Base-by-base conservation (phyloP, 2,329 filamentous ascomycete species). In the Blumeriella jaapii region DNA sequence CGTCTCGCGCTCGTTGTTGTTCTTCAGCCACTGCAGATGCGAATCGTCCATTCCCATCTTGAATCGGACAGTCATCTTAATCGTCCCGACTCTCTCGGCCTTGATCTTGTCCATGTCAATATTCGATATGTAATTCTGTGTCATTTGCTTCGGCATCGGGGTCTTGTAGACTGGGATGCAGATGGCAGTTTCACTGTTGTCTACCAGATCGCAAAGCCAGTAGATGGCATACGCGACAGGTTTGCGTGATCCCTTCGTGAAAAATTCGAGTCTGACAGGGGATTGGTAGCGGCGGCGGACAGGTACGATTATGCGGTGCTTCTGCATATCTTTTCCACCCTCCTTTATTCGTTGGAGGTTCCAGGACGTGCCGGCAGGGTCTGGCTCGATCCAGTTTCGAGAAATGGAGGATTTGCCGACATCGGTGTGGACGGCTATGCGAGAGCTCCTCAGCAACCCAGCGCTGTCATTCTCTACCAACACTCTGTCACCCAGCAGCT, bases 21-120 rank as follows among this genome's bases (percentile, higher is more conserved):
- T 39, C 20, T 40, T 41, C 11, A 46, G 19, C 43, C 43, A 46
- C 23, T 46, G 43, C 2, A 34, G 13, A 14, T 46, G 43, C 8
- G 36, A 34, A 13, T 42, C 29, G 24, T 46, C 43, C 43, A 46
- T 43, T 7, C 43, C 43, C 40, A 43, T 43, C 36, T 46, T 46
- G 31, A 46, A 46, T 1, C 43, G 18, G 3, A 41, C 36, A 1
- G 32, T 41, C 35, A 46, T 26, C 10, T 37, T 41, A 2, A 43
- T 17, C 0, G 37, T 39, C 3, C 34, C 42, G 11, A 45, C 25
- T 26, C 29, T 39, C 32, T 42, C 42, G 1, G 37, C 29, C n/a
- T 38, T 26, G 14, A 42, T 34, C 6, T 38, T 36, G 22, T 31
- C 34, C 9, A 19, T 25, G 2, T 45, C 36, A 18, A 39, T 33